These are phyloP conservation scores for Lactarius indigo DNA, from an alignment of 768 basidiomycete genomes.

Conservation along the genomic window DNA sequence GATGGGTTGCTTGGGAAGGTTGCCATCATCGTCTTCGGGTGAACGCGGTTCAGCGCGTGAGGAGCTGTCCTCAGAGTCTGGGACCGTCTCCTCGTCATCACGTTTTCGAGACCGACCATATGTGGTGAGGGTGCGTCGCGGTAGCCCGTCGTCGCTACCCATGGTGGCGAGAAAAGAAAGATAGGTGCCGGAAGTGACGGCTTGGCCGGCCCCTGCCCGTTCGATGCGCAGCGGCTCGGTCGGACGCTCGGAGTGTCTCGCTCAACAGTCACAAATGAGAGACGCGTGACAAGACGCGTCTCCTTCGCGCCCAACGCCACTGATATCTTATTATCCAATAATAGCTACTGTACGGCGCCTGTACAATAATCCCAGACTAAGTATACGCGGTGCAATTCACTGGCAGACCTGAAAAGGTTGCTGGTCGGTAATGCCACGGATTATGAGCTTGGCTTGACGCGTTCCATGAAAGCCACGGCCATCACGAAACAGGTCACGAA, in stretches of 20 bases:
- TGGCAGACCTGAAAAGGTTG: neutral
- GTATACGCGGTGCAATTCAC: neutral
- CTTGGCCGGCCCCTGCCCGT: slow-evolving; percentile 11
- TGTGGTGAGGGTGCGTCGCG: slow-evolving; percentile 32
- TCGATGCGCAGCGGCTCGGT: neutral
- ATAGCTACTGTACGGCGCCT: neutral
- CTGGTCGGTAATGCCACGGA: neutral
- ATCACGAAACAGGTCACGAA: neutral
- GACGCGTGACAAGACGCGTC: slow-evolving; percentile 26
- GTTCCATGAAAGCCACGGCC: neutral
- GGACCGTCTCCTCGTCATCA: slow-evolving; percentile 22
- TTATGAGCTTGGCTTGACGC: slow-evolving; percentile 4
- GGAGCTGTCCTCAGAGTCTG: slow-evolving; percentile 24
- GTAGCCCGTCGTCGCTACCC: slow-evolving; percentile 30
- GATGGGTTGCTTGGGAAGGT: slow-evolving; percentile 2
- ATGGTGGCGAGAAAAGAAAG: slow-evolving; percentile 15
- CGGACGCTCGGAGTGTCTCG: neutral
- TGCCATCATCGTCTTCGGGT: slow-evolving; percentile 1
- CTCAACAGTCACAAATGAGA: slow-evolving; percentile 23
- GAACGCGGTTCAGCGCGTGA: slow-evolving; percentile 5
- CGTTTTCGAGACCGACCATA: slow-evolving; percentile 14
- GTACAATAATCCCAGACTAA: neutral
- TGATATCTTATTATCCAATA: neutral
- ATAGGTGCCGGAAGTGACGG: neutral
- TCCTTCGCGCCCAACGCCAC: no score